Conservation (phyloP, 306 rosid species). For the Hylodesmum podocarpum region DNA sequence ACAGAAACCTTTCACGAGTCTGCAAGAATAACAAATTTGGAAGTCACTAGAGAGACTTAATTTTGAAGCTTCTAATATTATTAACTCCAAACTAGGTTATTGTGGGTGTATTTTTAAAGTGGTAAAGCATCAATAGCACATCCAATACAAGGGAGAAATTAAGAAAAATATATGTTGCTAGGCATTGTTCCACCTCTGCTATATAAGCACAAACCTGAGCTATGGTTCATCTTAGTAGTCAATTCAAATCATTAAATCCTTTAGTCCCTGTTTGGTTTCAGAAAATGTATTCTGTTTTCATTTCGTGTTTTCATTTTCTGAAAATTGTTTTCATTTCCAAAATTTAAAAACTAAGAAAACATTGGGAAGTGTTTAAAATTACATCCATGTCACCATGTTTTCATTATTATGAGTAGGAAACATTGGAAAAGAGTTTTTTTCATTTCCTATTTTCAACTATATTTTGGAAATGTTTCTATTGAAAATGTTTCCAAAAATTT, state of each 20-base stretch:
- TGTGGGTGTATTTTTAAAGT: background rate
- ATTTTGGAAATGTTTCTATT: too few species aligned
- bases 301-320: too few species aligned
- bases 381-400: too few species aligned
- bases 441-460: too few species aligned
- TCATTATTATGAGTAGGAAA: too few species aligned
- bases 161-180: background rate
- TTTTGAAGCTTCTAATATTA: background rate
- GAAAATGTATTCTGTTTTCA: too few species aligned
- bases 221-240: constrained; percentile 16
- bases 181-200: background rate
- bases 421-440: too few species aligned
- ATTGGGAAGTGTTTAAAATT: too few species aligned
- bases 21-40: constrained; percentile 38
- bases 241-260: constrained; percentile 1
- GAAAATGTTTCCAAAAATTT: too few species aligned
- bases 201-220: background rate
- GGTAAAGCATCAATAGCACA: background rate
- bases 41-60: background rate
- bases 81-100: constrained; percentile 3
- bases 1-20: constrained; percentile 96
- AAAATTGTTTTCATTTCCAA: too few species aligned
- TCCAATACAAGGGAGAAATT: background rate
- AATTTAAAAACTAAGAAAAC: too few species aligned
- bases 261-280: too few species aligned